Percentiles rank a stretch among this genome's conserved stretches.
phyloP scores from a whole-genome alignment of 768 basidiomycete genomes.

The Stropharia rugosoannulata region DNA sequence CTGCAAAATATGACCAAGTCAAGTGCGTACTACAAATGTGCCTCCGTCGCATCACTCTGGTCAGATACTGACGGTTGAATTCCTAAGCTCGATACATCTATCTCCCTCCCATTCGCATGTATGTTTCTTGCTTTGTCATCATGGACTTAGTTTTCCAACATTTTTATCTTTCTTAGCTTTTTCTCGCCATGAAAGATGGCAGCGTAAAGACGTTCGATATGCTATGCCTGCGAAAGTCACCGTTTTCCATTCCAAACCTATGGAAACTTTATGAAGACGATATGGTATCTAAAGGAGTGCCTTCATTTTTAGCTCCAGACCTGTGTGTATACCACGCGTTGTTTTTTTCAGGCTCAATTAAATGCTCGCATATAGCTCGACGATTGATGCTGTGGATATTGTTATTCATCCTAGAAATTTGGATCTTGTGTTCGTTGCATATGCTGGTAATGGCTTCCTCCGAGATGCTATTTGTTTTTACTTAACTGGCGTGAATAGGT shows the following conservation, averaged over 20 bases:
- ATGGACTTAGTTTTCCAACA: constrained; percentile 2
- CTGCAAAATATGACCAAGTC: constrained; percentile 46
- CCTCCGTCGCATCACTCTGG: background rate
- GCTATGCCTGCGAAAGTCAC: constrained; percentile 62
- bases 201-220: constrained; percentile 77
- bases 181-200: constrained; percentile 47
- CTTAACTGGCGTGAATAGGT: constrained; percentile 34
- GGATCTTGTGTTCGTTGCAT: constrained; percentile 72
- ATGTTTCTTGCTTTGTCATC: constrained; percentile 15
- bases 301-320: constrained; percentile 21
- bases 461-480: background rate
- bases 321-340: constrained; percentile 12
- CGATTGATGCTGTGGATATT: constrained; percentile 56
- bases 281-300: constrained; percentile 39
- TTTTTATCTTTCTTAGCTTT: constrained; percentile 32
- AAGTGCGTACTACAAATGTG: constrained; percentile 38
- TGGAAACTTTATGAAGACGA: constrained; percentile 74
- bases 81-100: constrained; percentile 52
- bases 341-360: background rate
- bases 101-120: constrained; percentile 78
- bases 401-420: constrained; percentile 72
- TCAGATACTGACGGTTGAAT: background rate
- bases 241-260: constrained; percentile 69
- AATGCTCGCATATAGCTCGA: constrained; percentile 18
- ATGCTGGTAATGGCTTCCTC: constrained; percentile 49